phyloP scores from a whole-genome alignment of 2,329 filamentous ascomycete species.

The Emergomyces pasteurianus region DNA sequence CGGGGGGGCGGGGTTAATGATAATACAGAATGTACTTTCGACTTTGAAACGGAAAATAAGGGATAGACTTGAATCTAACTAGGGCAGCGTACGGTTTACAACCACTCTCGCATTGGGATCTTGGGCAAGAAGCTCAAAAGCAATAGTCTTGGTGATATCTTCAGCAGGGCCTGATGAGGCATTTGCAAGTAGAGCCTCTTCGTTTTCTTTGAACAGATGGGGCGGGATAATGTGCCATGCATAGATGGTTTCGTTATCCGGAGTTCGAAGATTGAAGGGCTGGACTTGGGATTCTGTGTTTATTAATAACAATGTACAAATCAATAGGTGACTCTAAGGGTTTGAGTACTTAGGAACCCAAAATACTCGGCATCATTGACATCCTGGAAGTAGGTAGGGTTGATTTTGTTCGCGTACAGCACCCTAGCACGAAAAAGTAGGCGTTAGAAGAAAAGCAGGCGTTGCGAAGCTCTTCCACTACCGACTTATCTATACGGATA shows the following conservation, averaged over 20 bases:
- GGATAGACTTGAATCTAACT: constrained; percentile 3
- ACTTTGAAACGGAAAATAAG: constrained; percentile 10
- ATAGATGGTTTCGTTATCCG: constrained; percentile 67
- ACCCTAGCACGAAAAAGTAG: constrained; percentile 40
- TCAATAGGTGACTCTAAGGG: not conserved
- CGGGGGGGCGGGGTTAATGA: constrained; percentile 6
- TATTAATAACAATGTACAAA: constrained; percentile 6
- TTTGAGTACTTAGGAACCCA: constrained; percentile 61
- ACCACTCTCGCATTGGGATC: constrained; percentile 43
- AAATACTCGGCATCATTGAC: constrained; percentile 66
- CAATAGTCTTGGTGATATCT: constrained; percentile 37
- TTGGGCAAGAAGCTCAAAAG: constrained; percentile 39
- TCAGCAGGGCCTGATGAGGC: constrained; percentile 39
- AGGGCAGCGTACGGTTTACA: constrained; percentile 37
- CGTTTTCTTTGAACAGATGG: constrained; percentile 61
- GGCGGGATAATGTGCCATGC: constrained; percentile 85
- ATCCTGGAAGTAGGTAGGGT: constrained; percentile 60
- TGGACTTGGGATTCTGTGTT: constrained; percentile 69
- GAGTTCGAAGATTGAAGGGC: constrained; percentile 64
- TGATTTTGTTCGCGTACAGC: constrained; percentile 71
- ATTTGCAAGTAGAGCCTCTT: constrained; percentile 47
- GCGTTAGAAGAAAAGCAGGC: not conserved
- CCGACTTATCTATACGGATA: not conserved
- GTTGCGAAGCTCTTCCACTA: not conserved
- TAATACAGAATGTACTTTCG: not conserved